Evolutionary conservation across 1,284 basidiomycete species (phyloP).

Genomic region (Puccinia polysora): DNA sequence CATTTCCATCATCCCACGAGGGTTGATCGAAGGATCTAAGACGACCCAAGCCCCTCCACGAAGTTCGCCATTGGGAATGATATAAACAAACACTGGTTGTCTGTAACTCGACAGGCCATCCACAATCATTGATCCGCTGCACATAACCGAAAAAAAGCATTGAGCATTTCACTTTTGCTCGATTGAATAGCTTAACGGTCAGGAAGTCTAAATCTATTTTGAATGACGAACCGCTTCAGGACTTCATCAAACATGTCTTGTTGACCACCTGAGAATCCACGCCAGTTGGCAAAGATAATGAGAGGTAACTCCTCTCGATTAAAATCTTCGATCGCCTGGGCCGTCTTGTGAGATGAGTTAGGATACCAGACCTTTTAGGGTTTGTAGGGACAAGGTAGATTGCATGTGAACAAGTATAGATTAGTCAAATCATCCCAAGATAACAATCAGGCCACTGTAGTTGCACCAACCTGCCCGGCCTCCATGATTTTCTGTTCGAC

Average conservation of each 20-base stretch:
- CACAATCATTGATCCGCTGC: conserved; percentile 65
- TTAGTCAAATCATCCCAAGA: too few species aligned
- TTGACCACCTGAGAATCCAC: conserved; percentile 98
- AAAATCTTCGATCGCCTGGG: conserved; percentile 99
- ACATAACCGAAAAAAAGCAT: not conserved
- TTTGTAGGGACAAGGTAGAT: too few species aligned
- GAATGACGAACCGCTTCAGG: conserved; percentile 48
- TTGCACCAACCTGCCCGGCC: conserved; percentile 73
- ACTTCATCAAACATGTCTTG: conserved; percentile 73
- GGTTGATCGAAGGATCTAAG: conserved; percentile 88
- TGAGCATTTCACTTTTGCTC: not conserved
- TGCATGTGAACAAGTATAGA: too few species aligned
- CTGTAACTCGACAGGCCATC: conserved; percentile 95
- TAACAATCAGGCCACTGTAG: too few species aligned
- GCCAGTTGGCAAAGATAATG: conserved; percentile 99
- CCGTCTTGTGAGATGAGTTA: conserved; percentile 99
- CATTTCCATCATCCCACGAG: conserved; percentile 97
- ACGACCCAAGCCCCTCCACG: conserved; percentile 99
- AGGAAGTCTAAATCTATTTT: not conserved
- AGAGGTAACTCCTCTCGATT: conserved; percentile 93
- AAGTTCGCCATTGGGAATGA: conserved; percentile 95
- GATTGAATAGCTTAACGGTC: not conserved
- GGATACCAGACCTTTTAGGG: conserved; percentile 95
- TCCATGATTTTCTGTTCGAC: conserved; percentile 98
- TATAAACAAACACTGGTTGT: conserved; percentile 98